These are phyloP conservation scores for Cenchrus purpureus DNA, from an alignment of 176 grass and related monocot genomes.

Conservation along the genomic window DNA sequence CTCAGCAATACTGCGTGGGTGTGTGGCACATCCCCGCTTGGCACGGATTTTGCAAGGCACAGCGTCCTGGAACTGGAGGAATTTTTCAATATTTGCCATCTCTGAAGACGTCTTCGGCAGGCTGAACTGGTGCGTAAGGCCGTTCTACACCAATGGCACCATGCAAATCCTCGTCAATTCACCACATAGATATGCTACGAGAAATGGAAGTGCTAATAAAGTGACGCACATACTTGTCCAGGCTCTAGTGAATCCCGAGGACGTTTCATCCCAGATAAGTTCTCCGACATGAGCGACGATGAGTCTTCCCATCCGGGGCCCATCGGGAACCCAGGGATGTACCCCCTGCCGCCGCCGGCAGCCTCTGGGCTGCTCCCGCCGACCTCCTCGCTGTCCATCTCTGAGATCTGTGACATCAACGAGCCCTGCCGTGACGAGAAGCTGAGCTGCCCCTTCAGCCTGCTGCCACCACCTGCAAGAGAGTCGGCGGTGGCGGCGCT, in stretches of 20 bases:
- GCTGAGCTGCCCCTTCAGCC: slow-evolving; percentile 78
- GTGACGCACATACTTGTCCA: slow-evolving; percentile 47
- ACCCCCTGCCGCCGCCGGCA: slow-evolving; percentile 46
- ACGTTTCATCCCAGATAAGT: slow-evolving; percentile 64
- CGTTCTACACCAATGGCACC: slow-evolving; percentile 48
- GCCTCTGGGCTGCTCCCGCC: slow-evolving; percentile 78
- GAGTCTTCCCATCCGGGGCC: slow-evolving; percentile 75
- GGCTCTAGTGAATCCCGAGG: slow-evolving; percentile 57
- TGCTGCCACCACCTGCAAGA: slow-evolving; percentile 11
- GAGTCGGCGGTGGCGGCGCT: slow-evolving; percentile 13
- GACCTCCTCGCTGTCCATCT: slow-evolving; percentile 87
- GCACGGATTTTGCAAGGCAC: slow-evolving; percentile 96
- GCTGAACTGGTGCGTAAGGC: slow-evolving; percentile 83
- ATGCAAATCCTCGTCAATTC: not conserved
- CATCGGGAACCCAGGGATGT: slow-evolving; percentile 62
- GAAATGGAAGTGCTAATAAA: not conserved
- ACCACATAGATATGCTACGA: not conserved
- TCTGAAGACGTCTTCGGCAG: slow-evolving; percentile 84
- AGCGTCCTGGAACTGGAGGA: slow-evolving; percentile 94
- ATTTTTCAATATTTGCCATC: slow-evolving; percentile 82
- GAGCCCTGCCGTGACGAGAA: slow-evolving; percentile 94
- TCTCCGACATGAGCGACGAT: slow-evolving; percentile 62
- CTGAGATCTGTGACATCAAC: slow-evolving; percentile 99
- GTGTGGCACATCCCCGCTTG: slow-evolving; percentile 91
- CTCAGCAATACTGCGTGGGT: slow-evolving; percentile 97